Evolutionary conservation across 305 asterid species (phyloP), one percentile per base, ranked within the genome.

Genomic region (Fraxinus dipetala): DNA sequence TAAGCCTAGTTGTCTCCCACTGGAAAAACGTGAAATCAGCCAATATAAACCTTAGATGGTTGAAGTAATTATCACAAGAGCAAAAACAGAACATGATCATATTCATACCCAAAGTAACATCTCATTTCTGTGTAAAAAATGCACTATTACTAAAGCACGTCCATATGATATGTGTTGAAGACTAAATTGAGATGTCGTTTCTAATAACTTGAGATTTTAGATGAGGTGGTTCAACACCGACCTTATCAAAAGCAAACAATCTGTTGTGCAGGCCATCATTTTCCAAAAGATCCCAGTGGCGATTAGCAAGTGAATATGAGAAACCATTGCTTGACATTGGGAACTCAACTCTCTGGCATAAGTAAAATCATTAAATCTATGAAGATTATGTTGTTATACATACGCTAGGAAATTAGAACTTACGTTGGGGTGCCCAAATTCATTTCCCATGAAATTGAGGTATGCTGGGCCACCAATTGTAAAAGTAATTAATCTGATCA

Each of bases 381-480:
- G 67, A 78, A 22, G 59, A 14, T 30, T 43, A 32, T 18, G 32
- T 54, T 70, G 82, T 35, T 81, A 67, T 32, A 28, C 6, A 86
- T 75, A 78, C 18, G 24, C 63, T 56, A 76, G 72, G 22, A 77
- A 72, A 77, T 36, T 24, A 76, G 80, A 78, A 63, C 80, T 87
- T 85, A 93, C 99, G 97, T 95, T 89, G 28, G 98, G 97, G 84
- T 95, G 98, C 78, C 95, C 99, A 88, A 92, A 95, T 84, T 95
- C 99, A 87, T 95, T 95, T 83, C 99, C 99, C 97, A 95, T 95
- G 88, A 95, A 95, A 88, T 91, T 95, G 85, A 94, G 94, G 89
- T 94, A 95, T 85, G 98, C 98, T 26, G 84, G 88, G 79, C 98
- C 99, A 84, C 97, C 98, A 82, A 95, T 90, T 67, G 99, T 92